These are phyloP conservation scores for Candida ficus DNA, from an alignment of 805 yeast species.

Conservation along the genomic window DNA sequence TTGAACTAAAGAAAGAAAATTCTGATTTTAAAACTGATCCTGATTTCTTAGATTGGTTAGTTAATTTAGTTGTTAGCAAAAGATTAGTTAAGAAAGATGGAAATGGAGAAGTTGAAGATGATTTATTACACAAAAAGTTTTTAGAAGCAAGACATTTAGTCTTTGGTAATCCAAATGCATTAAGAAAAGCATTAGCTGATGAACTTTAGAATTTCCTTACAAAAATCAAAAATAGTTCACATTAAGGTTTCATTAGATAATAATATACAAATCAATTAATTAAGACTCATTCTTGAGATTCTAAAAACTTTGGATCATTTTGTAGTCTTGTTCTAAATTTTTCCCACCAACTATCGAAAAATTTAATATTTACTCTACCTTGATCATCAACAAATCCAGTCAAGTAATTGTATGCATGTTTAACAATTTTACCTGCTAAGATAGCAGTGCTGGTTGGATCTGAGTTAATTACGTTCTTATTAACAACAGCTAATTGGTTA, in stretches of 20 bases:
- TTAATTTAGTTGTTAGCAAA: conserved; percentile 36
- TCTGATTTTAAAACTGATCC: conserved; percentile 22
- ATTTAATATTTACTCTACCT: conserved; percentile 82
- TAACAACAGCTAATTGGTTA: conserved; percentile 26
- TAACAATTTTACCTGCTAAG: conserved; percentile 82
- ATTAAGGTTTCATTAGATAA: neutral
- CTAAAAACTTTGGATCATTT: conserved; percentile 80
- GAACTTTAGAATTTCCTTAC: conserved; percentile 31
- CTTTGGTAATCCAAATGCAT: conserved; percentile 75
- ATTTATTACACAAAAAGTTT: conserved; percentile 35
- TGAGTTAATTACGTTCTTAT: conserved; percentile 18
- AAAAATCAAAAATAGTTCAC: neutral
- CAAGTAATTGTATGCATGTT: conserved; percentile 85
- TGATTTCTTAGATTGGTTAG: conserved; percentile 61
- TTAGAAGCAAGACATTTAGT: conserved; percentile 52
- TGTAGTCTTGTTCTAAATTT: conserved; percentile 72
- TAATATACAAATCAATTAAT: neutral
- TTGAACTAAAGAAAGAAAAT: conserved; percentile 29
- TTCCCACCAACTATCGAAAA: conserved; percentile 93
- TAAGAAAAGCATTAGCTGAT: conserved; percentile 54
- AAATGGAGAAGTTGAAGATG: conserved; percentile 26
- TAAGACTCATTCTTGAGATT: conserved; percentile 24
- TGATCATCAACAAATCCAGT: conserved; percentile 78
- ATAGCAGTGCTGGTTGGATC: conserved; percentile 45
- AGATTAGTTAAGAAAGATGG: conserved; percentile 21